Conservation (phyloP, 148 eudicot species). For the Chenopodium album region DNA sequence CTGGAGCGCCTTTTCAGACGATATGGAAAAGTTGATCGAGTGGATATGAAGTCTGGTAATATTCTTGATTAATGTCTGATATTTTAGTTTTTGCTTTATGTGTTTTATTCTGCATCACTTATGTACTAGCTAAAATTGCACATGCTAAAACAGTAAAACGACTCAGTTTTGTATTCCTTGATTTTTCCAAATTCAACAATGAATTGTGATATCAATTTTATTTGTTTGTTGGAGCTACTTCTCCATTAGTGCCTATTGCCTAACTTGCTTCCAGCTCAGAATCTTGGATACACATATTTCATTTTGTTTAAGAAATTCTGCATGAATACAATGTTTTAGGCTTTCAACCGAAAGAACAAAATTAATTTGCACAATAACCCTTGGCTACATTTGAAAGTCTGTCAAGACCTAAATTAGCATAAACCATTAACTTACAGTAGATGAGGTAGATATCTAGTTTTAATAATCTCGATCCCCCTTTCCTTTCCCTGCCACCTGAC, state of each 20-base stretch:
- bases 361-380: no score
- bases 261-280: not conserved
- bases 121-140: not conserved
- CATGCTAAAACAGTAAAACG: not conserved
- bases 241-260: no score
- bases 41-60: slow-evolving; percentile 65
- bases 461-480: no score
- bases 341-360: no score
- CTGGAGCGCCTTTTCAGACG: slow-evolving; percentile 57
- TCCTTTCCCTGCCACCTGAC: no score
- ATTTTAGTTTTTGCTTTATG: not conserved
- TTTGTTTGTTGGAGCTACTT: not conserved
- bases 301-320: no score
- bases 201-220: not conserved
- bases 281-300: not conserved
- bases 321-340: no score
- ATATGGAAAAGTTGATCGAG: slow-evolving; percentile 67
- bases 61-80: not conserved
- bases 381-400: no score
- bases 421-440: no score
- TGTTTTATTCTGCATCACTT: not conserved
- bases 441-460: no score
- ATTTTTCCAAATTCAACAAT: not conserved
- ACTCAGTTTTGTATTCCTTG: not conserved
- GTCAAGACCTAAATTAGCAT: no score